Conservation (phyloP, 495 filamentous ascomycete species). For the Parmelia sp. region DNA sequence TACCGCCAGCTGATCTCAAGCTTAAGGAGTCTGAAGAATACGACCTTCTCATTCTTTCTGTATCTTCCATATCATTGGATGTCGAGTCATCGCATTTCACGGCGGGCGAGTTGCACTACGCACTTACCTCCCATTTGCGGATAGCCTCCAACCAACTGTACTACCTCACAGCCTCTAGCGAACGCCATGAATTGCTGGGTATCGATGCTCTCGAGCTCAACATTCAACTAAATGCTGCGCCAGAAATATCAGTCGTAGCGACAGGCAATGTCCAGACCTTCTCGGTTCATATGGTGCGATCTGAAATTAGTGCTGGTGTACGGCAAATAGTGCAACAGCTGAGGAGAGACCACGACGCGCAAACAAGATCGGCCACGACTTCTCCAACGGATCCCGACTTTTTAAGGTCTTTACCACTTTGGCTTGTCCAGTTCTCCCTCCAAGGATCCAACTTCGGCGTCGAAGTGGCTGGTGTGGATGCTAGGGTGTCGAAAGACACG, state of each 20-base stretch:
- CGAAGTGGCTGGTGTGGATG: slow-evolving; percentile 85
- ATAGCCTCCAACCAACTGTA: slow-evolving; percentile 87
- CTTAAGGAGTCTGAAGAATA: slow-evolving; percentile 57
- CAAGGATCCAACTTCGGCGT: slow-evolving; percentile 83
- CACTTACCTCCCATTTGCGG: slow-evolving; percentile 71
- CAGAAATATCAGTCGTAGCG: slow-evolving; percentile 75
- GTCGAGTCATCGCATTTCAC: slow-evolving; percentile 89
- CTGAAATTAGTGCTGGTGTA: slow-evolving; percentile 86
- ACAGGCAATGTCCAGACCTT: slow-evolving; percentile 79
- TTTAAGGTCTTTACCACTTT: slow-evolving; percentile 68
- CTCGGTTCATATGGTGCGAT: slow-evolving; percentile 79
- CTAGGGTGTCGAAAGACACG: slow-evolving; percentile 66
- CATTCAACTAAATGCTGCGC: slow-evolving; percentile 73
- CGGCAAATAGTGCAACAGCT: slow-evolving; percentile 85
- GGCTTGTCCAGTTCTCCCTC: slow-evolving; percentile 78
- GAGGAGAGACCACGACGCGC: slow-evolving; percentile 54
- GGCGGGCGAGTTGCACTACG: slow-evolving; percentile 79
- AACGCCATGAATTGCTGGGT: slow-evolving; percentile 75
- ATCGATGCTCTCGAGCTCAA: slow-evolving; percentile 84
- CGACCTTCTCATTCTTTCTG: slow-evolving; percentile 87
- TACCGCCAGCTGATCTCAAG: slow-evolving; percentile 66
- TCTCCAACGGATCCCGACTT: slow-evolving; percentile 53
- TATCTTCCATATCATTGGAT: slow-evolving; percentile 87
- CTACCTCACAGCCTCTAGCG: slow-evolving; percentile 80
- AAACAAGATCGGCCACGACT: slow-evolving; percentile 49